phyloP scores from a whole-genome alignment of 805 yeast species.

The Millerozyma acaciae region DNA sequence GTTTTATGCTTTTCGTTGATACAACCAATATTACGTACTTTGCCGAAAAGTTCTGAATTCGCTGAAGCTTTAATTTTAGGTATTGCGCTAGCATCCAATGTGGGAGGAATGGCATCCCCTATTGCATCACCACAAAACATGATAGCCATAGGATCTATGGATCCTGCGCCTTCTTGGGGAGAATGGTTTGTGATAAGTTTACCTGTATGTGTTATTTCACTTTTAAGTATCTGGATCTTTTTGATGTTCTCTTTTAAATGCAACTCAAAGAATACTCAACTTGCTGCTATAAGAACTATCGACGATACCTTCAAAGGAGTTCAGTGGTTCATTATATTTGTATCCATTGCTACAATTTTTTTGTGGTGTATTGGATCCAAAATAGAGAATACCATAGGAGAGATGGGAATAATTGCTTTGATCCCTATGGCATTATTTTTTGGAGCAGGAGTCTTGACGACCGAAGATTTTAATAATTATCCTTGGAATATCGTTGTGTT shows the following conservation, averaged over 20 bases:
- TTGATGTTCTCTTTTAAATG: conserved; percentile 63
- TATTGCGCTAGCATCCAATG: conserved; percentile 86
- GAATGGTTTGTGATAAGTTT: conserved; percentile 89
- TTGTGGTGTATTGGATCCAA: conserved; percentile 88
- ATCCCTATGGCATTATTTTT: conserved; percentile 88
- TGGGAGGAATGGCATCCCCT: conserved; percentile 97
- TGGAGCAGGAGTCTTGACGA: conserved; percentile 81
- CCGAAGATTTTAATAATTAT: conserved; percentile 92
- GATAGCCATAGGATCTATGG: conserved; percentile 84
- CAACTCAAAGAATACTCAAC: conserved; percentile 40
- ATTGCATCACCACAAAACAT: conserved; percentile 96
- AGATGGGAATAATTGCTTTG: conserved; percentile 94
- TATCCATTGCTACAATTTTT: conserved; percentile 67
- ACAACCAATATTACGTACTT: conserved; percentile 81
- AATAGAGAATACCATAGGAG: conserved; percentile 74
- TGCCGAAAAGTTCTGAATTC: conserved; percentile 74
- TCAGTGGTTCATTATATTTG: conserved; percentile 72
- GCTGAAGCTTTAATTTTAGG: conserved; percentile 85
- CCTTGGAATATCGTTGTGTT: conserved; percentile 94
- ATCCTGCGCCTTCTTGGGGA: conserved; percentile 80
- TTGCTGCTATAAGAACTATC: conserved; percentile 56
- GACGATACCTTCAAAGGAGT: conserved; percentile 64
- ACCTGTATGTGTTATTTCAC: conserved; percentile 67
- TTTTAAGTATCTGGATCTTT: conserved; percentile 69
- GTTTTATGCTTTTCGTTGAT: conserved; percentile 87